Conservation (phyloP, 1,284 basidiomycete species). For the Meripilus lineatus region DNA sequence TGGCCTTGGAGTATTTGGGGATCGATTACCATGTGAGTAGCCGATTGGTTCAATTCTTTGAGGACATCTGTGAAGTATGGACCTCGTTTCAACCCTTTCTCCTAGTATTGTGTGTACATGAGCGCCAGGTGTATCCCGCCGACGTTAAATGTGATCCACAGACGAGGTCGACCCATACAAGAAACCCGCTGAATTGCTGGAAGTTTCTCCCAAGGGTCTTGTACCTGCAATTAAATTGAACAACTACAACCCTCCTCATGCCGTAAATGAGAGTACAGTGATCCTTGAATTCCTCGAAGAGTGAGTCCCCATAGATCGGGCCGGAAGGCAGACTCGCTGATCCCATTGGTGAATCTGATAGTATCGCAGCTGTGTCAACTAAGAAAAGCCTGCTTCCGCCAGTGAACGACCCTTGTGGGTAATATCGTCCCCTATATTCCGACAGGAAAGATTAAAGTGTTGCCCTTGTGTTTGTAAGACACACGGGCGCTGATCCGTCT, state of each 20-base stretch:
- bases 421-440: slow-evolving; percentile 2
- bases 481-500: slow-evolving; percentile 63
- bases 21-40: slow-evolving; percentile 51
- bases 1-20: slow-evolving; percentile 57
- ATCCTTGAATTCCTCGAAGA: slow-evolving; percentile 75
- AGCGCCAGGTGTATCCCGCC: background rate
- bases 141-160: slow-evolving; percentile 19
- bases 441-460: background rate
- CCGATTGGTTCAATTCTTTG: background rate
- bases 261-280: slow-evolving; percentile 65
- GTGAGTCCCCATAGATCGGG: slow-evolving; percentile 38
- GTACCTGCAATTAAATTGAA: slow-evolving; percentile 68
- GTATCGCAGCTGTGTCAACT: slow-evolving; percentile 30
- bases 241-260: slow-evolving; percentile 38
- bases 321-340: background rate
- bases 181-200: slow-evolving; percentile 73
- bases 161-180: slow-evolving; percentile 81
- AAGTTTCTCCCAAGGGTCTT: slow-evolving; percentile 75
- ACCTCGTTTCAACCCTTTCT: background rate
- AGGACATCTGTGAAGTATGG: background rate
- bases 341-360: background rate
- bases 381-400: slow-evolving; percentile 54
- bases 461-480: slow-evolving; percentile 34
- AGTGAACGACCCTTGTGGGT: slow-evolving; percentile 53
- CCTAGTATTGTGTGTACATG: slow-evolving; percentile 32